Evolutionary conservation across 176 grass and related monocot genomes (phyloP).

Genomic region (Pontederia paniculata): DNA sequence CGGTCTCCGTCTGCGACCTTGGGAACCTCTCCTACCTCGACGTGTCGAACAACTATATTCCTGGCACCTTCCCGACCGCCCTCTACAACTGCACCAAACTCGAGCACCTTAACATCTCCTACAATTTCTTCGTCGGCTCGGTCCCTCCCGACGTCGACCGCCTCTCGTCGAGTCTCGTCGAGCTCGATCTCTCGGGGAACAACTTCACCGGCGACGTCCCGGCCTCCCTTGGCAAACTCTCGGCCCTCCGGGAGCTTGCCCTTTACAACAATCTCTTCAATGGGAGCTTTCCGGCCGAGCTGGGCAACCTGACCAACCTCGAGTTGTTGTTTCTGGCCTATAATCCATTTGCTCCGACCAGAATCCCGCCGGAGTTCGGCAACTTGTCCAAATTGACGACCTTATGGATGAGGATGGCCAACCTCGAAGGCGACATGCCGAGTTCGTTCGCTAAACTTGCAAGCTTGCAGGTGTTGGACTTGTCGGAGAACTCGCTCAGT

Average conservation of each 20-base stretch:
- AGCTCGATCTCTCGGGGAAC: conserved; percentile 26
- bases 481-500: conserved; percentile 17
- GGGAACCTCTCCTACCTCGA: conserved; percentile 29
- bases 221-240: conserved; percentile 20
- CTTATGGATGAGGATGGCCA: neutral
- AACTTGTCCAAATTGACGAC: conserved; percentile 19
- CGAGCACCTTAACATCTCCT: conserved; percentile 29
- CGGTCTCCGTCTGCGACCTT: conserved; percentile 40
- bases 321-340: neutral
- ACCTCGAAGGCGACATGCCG: conserved; percentile 33
- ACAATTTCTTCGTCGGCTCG: conserved; percentile 32
- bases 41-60: conserved; percentile 39
- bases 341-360: conserved; percentile 18
- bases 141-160: conserved; percentile 37
- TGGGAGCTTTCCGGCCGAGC: conserved; percentile 27
- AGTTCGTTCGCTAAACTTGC: conserved; percentile 18
- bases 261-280: conserved; percentile 28
- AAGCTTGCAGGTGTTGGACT: conserved; percentile 19
- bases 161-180: conserved; percentile 22
- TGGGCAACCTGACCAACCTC: conserved; percentile 41
- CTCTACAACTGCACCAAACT: conserved; percentile 36
- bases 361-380: conserved; percentile 41
- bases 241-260: conserved; percentile 11
- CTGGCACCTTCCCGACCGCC: conserved; percentile 19
- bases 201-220: conserved; percentile 37